Conservation (phyloP, 2,329 filamentous ascomycete genomes). For the Lithohypha guttulata region DNA sequence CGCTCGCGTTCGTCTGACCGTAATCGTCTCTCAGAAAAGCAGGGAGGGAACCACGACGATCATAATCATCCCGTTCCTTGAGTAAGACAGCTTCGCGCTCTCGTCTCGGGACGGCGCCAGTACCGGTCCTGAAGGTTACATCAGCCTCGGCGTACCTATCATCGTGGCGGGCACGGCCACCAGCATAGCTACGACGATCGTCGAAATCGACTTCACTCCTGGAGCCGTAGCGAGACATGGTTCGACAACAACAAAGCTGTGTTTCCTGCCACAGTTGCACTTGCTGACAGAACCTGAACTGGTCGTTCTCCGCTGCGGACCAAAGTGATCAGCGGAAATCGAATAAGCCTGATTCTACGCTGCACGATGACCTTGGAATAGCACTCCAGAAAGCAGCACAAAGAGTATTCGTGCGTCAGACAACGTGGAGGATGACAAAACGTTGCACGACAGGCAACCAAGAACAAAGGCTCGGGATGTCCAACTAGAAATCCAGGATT, state of each 20-base stretch:
- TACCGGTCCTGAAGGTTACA: constrained; percentile 31
- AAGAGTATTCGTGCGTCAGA: no score
- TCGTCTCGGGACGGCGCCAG: constrained; percentile 33
- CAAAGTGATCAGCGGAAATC: no score
- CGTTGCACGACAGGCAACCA: no score
- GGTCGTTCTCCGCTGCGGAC: no score
- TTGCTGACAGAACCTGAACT: no score
- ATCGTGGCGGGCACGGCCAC: constrained; percentile 33
- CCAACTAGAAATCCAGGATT: no score
- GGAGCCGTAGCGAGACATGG: constrained; percentile 37
- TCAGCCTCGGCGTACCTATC: constrained; percentile 42
- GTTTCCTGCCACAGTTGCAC: no score
- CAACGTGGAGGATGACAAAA: no score
- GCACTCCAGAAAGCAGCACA: no score
- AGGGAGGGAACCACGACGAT: constrained; percentile 16
- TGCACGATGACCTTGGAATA: no score
- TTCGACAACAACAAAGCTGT: background rate
- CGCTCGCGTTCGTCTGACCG: constrained; percentile 24
- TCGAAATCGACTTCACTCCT: constrained; percentile 31
- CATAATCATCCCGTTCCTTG: constrained; percentile 12
- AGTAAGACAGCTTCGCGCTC: constrained; percentile 26
- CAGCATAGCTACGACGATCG: constrained; percentile 38
- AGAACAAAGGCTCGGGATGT: no score
- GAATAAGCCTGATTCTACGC: no score
- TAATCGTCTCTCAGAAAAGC: constrained; percentile 29